Evolutionary conservation across 2,329 filamentous ascomycete genomes (phyloP), one percentile per base, ranked within the genome.

Genomic region (Coniochaeta prunicola): DNA sequence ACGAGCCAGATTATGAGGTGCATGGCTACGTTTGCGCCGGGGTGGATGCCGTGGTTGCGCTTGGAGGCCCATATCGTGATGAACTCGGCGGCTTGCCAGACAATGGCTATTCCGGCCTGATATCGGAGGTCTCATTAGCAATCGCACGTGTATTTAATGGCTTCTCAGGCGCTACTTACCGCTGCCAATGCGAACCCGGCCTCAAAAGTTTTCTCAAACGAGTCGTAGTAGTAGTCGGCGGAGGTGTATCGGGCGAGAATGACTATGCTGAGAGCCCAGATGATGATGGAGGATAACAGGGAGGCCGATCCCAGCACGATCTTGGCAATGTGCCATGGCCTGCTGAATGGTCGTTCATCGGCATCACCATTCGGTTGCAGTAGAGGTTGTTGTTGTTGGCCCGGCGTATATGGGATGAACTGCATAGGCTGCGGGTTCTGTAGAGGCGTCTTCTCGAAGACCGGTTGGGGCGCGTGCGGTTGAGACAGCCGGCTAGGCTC

Each of bases 1-100:
- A 65, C 59, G 7, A 79, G 62, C 71, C 74, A 78, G 58, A 79
- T 66, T 60, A 78, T 56, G 2, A 80, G 73, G 33, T 73, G 74
- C 15, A 76, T 42, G 57, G 66, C 74, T 34, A 80, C 73, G 53
- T 79, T 76, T 8, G 72, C 73, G 28, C 75, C 77, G 0, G 77
- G 76, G 57, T 76, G 74, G 21, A 79, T 74, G 38, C 74, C 73
- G 3, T 62, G 62, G 26, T 69, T 65, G 55, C 64, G 68, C 7
- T 67, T 69, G 38, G 73, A 73, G 17, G 67, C 59, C 36, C 63
- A 67, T 19, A 74, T 68, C 28, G 69, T 73, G 58, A 77, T 64
- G 54, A 77, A 62, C 50, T 80, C 77, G 31, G 71, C 64, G 0
- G 68, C 36, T 34, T 72, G 72, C 73, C 77, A 77, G 42, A 76